Evolutionary conservation across 1,284 basidiomycete species (phyloP).

Genomic region (Austropuccinia psidii): DNA sequence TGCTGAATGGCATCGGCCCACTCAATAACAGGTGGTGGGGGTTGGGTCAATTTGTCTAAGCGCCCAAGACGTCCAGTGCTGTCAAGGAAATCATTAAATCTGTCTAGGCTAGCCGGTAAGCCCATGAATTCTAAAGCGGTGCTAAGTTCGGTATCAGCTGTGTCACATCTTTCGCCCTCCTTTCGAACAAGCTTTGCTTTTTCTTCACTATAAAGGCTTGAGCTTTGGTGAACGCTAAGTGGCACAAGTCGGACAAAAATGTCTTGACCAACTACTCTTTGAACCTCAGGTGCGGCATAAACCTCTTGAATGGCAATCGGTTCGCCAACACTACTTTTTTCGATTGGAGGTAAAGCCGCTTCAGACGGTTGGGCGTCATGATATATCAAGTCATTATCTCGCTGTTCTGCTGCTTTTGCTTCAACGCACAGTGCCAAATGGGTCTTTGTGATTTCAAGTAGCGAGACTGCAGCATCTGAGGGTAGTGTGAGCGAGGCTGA

Average conservation of each 20-base stretch:
- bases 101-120: constrained; percentile 65
- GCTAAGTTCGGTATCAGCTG: constrained; percentile 69
- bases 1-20: constrained; percentile 69
- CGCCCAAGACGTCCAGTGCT: constrained; percentile 54
- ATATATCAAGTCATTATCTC: constrained; percentile 96
- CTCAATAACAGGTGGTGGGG: constrained; percentile 64
- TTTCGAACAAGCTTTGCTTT: constrained; percentile 90
- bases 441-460: constrained; percentile 73
- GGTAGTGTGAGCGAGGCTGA: constrained; percentile 71
- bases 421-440: constrained; percentile 71
- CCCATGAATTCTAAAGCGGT: constrained; percentile 75
- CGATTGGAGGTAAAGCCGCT: constrained; percentile 69
- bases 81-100: constrained; percentile 69
- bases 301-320: constrained; percentile 89
- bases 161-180: constrained; percentile 78
- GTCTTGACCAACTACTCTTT: constrained; percentile 88
- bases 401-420: constrained; percentile 64
- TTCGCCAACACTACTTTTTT: constrained; percentile 65
- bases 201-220: constrained; percentile 94
- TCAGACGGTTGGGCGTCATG: constrained; percentile 81
- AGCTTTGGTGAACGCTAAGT: constrained; percentile 88
- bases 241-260: constrained; percentile 83
- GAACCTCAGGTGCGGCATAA: constrained; percentile 81
- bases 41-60: constrained; percentile 52
- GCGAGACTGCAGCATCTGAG: constrained; percentile 67